Conservation (phyloP, 129 eudicot species). For the Artemisia annua region DNA sequence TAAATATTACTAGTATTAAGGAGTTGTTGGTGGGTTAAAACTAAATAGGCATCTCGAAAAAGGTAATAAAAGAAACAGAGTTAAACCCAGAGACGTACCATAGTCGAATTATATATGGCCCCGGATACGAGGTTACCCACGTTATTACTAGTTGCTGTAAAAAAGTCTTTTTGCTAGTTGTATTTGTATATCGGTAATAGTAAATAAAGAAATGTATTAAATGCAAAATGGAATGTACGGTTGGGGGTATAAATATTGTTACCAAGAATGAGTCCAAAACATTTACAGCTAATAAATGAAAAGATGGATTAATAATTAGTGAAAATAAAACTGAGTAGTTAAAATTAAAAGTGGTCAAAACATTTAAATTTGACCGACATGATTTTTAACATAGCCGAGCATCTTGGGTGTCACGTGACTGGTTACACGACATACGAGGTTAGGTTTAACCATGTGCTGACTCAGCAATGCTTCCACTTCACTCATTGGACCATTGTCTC, state of each 20-base stretch:
- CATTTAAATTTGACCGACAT: conserved; percentile 62
- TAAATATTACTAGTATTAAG: neutral
- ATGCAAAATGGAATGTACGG: conserved; percentile 14
- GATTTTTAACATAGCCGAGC: conserved; percentile 69
- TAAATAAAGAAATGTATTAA: neutral
- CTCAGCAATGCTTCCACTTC: conserved; percentile 46
- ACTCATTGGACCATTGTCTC: conserved; percentile 74
- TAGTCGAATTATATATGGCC: conserved; percentile 55
- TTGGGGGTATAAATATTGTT: conserved; percentile 13
- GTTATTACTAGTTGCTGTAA: conserved; percentile 55
- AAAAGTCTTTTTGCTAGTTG: neutral
- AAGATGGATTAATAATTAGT: too few species aligned
- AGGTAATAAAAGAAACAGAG: conserved; percentile 47
- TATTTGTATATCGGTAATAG: too few species aligned
- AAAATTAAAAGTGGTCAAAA: conserved; percentile 42
- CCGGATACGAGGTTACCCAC: conserved; percentile 70
- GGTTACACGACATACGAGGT: conserved; percentile 55
- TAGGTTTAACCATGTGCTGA: conserved; percentile 40
- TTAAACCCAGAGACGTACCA: conserved; percentile 80
- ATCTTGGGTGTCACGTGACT: conserved; percentile 96
- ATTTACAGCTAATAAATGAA: conserved; percentile 19
- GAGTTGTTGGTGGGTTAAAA: conserved; percentile 13
- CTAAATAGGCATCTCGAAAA: conserved; percentile 33
- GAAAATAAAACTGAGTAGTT: neutral
- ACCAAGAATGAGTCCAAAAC: conserved; percentile 24